phyloP scores from a whole-genome alignment of 805 yeast genomes.

The Torulaspora franciscae region DNA sequence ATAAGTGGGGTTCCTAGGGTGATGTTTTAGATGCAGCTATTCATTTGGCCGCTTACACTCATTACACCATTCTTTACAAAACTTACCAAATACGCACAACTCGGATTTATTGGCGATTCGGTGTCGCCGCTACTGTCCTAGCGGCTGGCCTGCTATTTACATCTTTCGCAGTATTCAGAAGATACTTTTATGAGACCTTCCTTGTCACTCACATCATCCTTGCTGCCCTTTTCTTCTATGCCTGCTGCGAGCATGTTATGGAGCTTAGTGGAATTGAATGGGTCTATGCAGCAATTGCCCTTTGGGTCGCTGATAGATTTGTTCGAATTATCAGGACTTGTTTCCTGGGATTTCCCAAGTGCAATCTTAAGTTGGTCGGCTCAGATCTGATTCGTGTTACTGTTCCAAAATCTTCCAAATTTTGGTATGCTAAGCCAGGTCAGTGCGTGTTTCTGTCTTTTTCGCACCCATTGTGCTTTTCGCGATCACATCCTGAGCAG shows the following conservation, averaged over 20 bases:
- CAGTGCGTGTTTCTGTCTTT: constrained; percentile 45
- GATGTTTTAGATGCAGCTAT: constrained; percentile 37
- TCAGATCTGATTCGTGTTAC: constrained; percentile 16
- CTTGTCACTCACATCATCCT: constrained; percentile 41
- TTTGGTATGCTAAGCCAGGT: constrained; percentile 44
- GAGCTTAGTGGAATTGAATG: constrained; percentile 43
- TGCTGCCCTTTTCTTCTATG: constrained; percentile 40
- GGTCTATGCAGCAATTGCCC: constrained; percentile 36
- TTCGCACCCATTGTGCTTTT: constrained; percentile 39
- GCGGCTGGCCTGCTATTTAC: constrained; percentile 24
- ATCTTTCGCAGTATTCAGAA: constrained; percentile 35
- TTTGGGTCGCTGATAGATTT: constrained; percentile 43
- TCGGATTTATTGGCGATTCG: constrained; percentile 39
- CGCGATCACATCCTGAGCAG: constrained; percentile 51
- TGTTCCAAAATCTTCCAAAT: constrained; percentile 16
- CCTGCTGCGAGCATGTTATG: constrained; percentile 45
- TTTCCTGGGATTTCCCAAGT: constrained; percentile 19
- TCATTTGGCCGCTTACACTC: constrained; percentile 39
- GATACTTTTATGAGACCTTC: constrained; percentile 43
- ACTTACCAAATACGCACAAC: constrained; percentile 5
- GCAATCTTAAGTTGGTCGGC: constrained; percentile 9
- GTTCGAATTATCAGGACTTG: constrained; percentile 35
- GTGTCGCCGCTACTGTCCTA: constrained; percentile 36
- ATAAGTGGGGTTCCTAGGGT: constrained; percentile 52
- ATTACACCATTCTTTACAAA: constrained; percentile 30